phyloP scores from a whole-genome alignment of 2,329 filamentous ascomycete species.

The Aureobasidium sp. region DNA sequence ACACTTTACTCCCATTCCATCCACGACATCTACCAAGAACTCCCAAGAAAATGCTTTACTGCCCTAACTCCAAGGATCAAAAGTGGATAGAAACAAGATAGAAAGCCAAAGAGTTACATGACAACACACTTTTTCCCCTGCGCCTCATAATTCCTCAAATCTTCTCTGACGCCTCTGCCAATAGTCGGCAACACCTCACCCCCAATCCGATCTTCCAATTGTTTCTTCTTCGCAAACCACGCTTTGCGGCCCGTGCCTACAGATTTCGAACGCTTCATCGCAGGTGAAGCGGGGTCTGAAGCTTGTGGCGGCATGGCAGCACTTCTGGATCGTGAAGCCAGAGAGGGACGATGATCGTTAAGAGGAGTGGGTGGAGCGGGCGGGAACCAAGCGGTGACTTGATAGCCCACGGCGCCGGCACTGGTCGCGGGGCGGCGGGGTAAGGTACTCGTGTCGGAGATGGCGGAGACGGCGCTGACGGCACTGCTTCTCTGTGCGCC shows the following conservation, averaged over 20 bases:
- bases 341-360: slow-evolving; percentile 15
- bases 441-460: not conserved
- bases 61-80: too few relatives aligned
- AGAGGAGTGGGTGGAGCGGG: not conserved
- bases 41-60: too few relatives aligned
- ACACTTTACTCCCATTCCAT: too few relatives aligned
- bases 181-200: not conserved
- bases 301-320: too few relatives aligned
- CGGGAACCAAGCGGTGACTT: not conserved
- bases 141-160: slow-evolving; percentile 10
- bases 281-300: too few relatives aligned
- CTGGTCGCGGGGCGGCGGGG: not conserved
- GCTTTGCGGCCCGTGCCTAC: not conserved
- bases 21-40: too few relatives aligned
- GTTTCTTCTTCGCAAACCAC: slow-evolving; percentile 14
- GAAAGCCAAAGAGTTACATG: slow-evolving; percentile 9
- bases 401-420: slow-evolving; percentile 20
- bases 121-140: slow-evolving; percentile 19
- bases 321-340: slow-evolving; percentile 22
- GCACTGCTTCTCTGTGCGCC: not conserved
- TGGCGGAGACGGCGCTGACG: not conserved
- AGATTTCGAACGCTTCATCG: not conserved
- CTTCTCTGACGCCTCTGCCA: slow-evolving; percentile 12
- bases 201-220: slow-evolving; percentile 1
- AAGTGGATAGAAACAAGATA: too few relatives aligned